Percentiles rank a stretch among this genome's conserved stretches.
Conservation (phyloP, 2,329 filamentous ascomycete genomes). For the Reticulascus tulasneorum region DNA sequence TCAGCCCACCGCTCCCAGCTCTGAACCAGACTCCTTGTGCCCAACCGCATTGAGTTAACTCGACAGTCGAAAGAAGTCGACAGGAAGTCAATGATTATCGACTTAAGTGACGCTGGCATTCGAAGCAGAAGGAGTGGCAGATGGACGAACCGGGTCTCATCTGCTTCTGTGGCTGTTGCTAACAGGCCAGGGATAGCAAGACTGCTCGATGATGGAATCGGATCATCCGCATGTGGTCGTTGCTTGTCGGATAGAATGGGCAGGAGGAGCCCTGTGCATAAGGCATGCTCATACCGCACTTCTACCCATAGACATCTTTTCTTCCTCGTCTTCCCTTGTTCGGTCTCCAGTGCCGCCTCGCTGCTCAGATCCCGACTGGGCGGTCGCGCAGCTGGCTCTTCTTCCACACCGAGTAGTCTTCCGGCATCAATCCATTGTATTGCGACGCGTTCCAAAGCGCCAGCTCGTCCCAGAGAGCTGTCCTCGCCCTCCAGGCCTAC, state of each 20-base stretch:
- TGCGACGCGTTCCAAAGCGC: slow-evolving; percentile 41
- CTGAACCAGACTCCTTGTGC: slow-evolving; percentile 44
- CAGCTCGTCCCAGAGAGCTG: slow-evolving; percentile 32
- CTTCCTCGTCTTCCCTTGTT: slow-evolving; percentile 8
- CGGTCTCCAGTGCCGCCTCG: slow-evolving; percentile 3
- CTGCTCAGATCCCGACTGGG: slow-evolving; percentile 5
- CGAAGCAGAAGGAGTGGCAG: slow-evolving; percentile 51
- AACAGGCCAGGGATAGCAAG: slow-evolving; percentile 5
- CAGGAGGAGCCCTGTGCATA: slow-evolving; percentile 47
- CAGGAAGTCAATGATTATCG: slow-evolving; percentile 47
- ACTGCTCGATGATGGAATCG: not conserved
- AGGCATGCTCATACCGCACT: slow-evolving; percentile 49
- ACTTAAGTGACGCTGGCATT: slow-evolving; percentile 51
- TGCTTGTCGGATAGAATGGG: slow-evolving; percentile 24
- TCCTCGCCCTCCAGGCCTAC: slow-evolving; percentile 41
- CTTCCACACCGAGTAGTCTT: slow-evolving; percentile 25
- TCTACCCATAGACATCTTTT: slow-evolving; percentile 37
- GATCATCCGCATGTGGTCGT: not conserved
- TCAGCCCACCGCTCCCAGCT: slow-evolving; percentile 50
- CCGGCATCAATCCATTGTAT: slow-evolving; percentile 41
- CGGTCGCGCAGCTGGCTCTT: slow-evolving; percentile 1
- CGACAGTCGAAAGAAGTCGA: slow-evolving; percentile 53
- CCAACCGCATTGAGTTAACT: slow-evolving; percentile 44
- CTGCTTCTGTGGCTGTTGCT: slow-evolving; percentile 1
- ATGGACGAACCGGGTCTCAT: slow-evolving; percentile 33